Base-by-base conservation (phyloP, 2,329 filamentous ascomycete species). In the Neobulgaria alba region DNA sequence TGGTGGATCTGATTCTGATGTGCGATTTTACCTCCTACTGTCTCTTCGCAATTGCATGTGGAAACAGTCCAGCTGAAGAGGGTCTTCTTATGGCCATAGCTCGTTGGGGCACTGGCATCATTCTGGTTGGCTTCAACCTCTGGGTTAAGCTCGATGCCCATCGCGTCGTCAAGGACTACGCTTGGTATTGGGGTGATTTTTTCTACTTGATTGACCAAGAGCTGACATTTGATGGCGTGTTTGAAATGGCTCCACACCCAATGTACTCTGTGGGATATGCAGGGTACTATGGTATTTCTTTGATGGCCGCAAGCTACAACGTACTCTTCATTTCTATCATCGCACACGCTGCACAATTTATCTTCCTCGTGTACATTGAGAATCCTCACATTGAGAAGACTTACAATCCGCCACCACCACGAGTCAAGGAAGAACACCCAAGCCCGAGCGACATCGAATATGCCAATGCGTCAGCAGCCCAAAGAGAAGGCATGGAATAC, bases 171-270 rank as follows among this genome's bases (percentile, higher is more conserved):
- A 96, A 96, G 65, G 92, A 98, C 65, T 98, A 89, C 67, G 92
- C 92, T 19, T 98, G 92, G 92, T 98, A 96, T 66, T 98, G 92
- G 92, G 92, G 92, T 47, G 92, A 98, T 64, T 96, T 96, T 67
- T 98, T 96, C 72, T 98, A 88, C 65, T 80, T 98, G 58, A 86
- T 98, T 62, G 92, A 98, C 64, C 89, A 96, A 66, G 87, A 95
- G 59, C 72, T 98, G 61, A 96, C 89, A 36, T 98, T 98, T 63
- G 92, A 98, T 60, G 92, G 92, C 42, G 92, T 98, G 48, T 98
- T 96, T 61, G 92, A 98, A 67, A 93, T 98, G 82, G 92, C 92
- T 15, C 92, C 92, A 21, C 92, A 96, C 61, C 90, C 90, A 49
- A 96, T 96, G 90, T 96, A 96, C 67, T 95, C 89, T 41, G 90